Evolutionary conservation across 768 basidiomycete species (phyloP).

Genomic region (Tubosaeta sp.): DNA sequence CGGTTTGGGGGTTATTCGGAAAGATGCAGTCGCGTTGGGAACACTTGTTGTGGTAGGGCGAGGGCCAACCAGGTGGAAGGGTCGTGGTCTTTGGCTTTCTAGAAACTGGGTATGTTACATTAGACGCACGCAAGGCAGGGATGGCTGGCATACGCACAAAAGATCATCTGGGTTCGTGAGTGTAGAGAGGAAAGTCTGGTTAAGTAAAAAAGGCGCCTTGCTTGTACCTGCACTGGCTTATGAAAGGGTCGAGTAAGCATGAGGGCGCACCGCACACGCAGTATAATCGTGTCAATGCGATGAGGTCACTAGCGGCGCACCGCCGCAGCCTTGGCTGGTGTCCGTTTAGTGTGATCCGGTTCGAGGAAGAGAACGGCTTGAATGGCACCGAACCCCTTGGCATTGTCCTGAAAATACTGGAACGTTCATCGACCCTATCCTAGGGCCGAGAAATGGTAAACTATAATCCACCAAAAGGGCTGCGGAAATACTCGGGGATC

Average conservation of each 20-base stretch:
- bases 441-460: conserved; percentile 5
- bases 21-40: conserved; percentile 30
- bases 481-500: conserved; percentile 4
- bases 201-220: conserved; percentile 1
- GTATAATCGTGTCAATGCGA: conserved; percentile 28
- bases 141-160: conserved; percentile 20
- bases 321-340: conserved; percentile 19
- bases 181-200: conserved; percentile 3
- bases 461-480: background rate
- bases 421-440: background rate
- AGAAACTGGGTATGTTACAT: conserved; percentile 20
- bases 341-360: conserved; percentile 4
- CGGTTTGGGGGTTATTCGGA: conserved; percentile 28
- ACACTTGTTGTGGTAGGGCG: conserved; percentile 35
- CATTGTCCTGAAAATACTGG: conserved; percentile 1
- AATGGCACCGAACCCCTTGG: conserved; percentile 1
- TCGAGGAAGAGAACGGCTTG: conserved; percentile 7
- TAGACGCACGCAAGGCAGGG: background rate
- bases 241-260: conserved; percentile 21
- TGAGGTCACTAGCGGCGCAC: conserved; percentile 27
- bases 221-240: conserved; percentile 21
- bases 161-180: conserved; percentile 24
- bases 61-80: conserved; percentile 33
- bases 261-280: conserved; percentile 20
- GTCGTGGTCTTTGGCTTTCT: conserved; percentile 27